phyloP scores from a whole-genome alignment of 2,329 filamentous ascomycete species.

The Nemania sp. region DNA sequence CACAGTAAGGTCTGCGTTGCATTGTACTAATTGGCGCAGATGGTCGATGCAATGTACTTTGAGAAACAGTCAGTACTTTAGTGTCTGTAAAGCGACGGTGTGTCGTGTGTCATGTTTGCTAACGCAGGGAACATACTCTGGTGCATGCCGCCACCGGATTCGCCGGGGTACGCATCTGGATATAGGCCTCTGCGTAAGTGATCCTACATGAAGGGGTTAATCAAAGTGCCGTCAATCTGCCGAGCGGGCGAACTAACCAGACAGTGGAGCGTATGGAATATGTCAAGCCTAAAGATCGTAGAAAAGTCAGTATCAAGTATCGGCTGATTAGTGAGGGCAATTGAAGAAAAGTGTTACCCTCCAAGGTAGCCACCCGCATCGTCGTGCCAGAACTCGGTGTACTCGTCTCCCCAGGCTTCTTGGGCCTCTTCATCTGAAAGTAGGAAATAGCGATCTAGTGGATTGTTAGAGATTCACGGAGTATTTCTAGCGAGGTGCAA shows the following conservation, averaged over 20 bases:
- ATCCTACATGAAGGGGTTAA: neutral
- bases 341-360: neutral
- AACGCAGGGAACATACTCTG: neutral
- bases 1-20: slow-evolving; percentile 1
- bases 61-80: neutral
- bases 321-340: neutral
- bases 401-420: slow-evolving; percentile 2
- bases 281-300: neutral
- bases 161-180: neutral
- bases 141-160: neutral
- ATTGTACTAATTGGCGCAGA: slow-evolving; percentile 4
- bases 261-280: slow-evolving; percentile 11
- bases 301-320: neutral
- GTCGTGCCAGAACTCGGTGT: slow-evolving; percentile 4
- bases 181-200: neutral
- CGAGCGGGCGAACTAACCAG: neutral
- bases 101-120: neutral
- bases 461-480: neutral
- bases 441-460: slow-evolving; percentile 5
- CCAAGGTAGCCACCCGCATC: slow-evolving; percentile 4
- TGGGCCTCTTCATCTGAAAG: slow-evolving; percentile 5
- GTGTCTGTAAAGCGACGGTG: neutral
- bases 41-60: slow-evolving; percentile 8
- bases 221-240: neutral
- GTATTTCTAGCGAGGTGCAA: neutral